These are phyloP conservation scores for Populus hybrid DNA, from an alignment of 441 rosid genomes.

Conservation along the genomic window DNA sequence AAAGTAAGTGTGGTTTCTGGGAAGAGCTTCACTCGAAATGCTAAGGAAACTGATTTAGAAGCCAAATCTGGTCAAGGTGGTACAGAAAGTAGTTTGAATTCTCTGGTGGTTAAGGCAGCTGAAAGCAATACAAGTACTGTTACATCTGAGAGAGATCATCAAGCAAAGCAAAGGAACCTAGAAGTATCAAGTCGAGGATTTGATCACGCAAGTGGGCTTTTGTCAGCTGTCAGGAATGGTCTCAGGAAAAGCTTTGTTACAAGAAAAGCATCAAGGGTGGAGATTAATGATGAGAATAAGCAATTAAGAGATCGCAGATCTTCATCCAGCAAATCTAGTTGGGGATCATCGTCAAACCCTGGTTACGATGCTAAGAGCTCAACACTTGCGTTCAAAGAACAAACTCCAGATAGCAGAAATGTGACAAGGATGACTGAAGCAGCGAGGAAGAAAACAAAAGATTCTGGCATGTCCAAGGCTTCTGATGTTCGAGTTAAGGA, in stretches of 20 bases:
- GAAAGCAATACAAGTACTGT: slow-evolving; percentile 34
- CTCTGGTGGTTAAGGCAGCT: slow-evolving; percentile 19
- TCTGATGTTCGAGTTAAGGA: slow-evolving; percentile 24
- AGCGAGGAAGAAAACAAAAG: slow-evolving; percentile 21
- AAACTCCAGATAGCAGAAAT: slow-evolving; percentile 38
- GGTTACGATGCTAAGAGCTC: slow-evolving; percentile 18
- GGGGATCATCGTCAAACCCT: slow-evolving; percentile 44
- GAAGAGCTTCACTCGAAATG: slow-evolving; percentile 20
- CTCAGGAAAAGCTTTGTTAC: slow-evolving; percentile 50
- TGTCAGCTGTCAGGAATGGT: slow-evolving; percentile 34
- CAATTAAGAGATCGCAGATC: slow-evolving; percentile 34
- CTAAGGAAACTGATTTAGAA: slow-evolving; percentile 19
- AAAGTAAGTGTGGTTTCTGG: slow-evolving; percentile 28
- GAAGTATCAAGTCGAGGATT: slow-evolving; percentile 34
- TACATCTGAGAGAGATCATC: slow-evolving; percentile 35
- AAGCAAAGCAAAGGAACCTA: slow-evolving; percentile 19
- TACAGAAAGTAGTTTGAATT: slow-evolving; percentile 21
- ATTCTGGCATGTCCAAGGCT: slow-evolving; percentile 22
- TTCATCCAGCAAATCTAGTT: slow-evolving; percentile 51
- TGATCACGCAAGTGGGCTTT: slow-evolving; percentile 35
- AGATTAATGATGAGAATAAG: slow-evolving; percentile 22
- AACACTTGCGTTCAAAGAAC: slow-evolving; percentile 24
- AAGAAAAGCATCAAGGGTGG: slow-evolving; percentile 47
- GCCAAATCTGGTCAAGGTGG: slow-evolving; percentile 1
- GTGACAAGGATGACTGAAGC: slow-evolving; percentile 24